Base-by-base conservation (phyloP, 148 eudicot species). In the Suaeda aralocaspica region DNA sequence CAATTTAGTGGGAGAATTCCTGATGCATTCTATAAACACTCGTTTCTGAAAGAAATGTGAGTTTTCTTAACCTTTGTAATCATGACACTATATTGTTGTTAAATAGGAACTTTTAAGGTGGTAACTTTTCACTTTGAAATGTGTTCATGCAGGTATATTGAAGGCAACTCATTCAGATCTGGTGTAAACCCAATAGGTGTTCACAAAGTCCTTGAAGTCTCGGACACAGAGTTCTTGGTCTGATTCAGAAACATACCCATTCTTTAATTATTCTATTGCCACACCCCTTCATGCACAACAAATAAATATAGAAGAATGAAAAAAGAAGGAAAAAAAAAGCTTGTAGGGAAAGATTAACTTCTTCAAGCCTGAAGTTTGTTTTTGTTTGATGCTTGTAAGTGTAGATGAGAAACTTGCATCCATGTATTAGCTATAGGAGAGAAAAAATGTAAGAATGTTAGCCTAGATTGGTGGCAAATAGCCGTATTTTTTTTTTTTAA, bases 1-100 rank as follows among this genome's bases (percentile, higher is more conserved):
- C 96, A 91, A 74, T 94, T 94, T 81, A 83, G 82, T 48, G 98
- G 98, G 50, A 86, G 97, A 55, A 89, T 93, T 60, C 95, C 98
- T 29, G 98, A 93, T 65, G 85, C 86, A 59, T 94, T 94, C 87
- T 94, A 94, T 68, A 93, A 89, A 78, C 98, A 94, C 73, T 89
- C 96, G 36, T 91, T 80, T 72, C 56, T 94, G 51, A 94, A 94
- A 78, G 98, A 94, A 83, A 83, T 94, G 98, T 89, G 78, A 84
- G 92, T 72, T 67, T 6, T n/a, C 19, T 25, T 50, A 46, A 10
- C 34, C 44, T 28, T n/a, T 57, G 36, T 9, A 18, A 49, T 59
- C 31, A 11, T 62, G 6, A 12, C 6, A 58, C 19, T 44, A 22
- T 21, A 22, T 0, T 4, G 3, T 26, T 30, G 16, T 22, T 9